These are phyloP conservation scores for Tolypocladium ophioglossoides DNA, from an alignment of 2,329 filamentous ascomycete species.

Conservation along the genomic window DNA sequence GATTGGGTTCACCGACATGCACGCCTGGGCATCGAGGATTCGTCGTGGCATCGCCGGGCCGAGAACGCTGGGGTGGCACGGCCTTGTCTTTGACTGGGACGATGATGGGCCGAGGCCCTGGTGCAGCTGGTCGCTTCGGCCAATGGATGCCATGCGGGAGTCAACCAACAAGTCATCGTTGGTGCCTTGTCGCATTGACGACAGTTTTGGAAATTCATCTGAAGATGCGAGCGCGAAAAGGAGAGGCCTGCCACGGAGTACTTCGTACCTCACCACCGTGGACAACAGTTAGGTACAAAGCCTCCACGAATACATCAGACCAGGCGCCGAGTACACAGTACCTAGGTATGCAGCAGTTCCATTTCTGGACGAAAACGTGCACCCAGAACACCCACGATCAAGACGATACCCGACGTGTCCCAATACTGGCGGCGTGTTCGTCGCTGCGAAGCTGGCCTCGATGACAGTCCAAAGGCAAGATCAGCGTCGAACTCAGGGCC, in stretches of 20 bases:
- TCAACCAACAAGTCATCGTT: neutral
- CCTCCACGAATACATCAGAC: too few relatives aligned
- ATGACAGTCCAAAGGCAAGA: conserved; percentile 26
- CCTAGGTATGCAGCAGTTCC: too few relatives aligned
- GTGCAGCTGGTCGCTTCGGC: neutral
- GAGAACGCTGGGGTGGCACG: neutral
- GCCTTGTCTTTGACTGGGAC: neutral
- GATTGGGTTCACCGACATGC: too few relatives aligned
- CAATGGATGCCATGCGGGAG: neutral
- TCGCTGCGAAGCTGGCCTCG: conserved; percentile 7
- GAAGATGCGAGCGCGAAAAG: neutral
- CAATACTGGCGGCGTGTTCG: neutral
- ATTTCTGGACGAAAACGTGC: too few relatives aligned
- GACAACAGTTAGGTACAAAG: too few relatives aligned
- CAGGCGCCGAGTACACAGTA: too few relatives aligned
- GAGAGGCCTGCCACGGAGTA: too few relatives aligned
- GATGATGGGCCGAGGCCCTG: neutral
- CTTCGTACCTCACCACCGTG: too few relatives aligned
- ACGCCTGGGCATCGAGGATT: neutral
- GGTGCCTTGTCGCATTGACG: neutral
- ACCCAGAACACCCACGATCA: too few relatives aligned
- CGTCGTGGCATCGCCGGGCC: neutral
- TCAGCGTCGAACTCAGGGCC: conserved; percentile 4
- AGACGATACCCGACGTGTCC: neutral
- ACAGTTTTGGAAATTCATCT: too few relatives aligned